Percentiles rank a stretch among this genome's conserved stretches.
phyloP scores from a whole-genome alignment of 164 flowering plant species.

The Malania oleifera region DNA sequence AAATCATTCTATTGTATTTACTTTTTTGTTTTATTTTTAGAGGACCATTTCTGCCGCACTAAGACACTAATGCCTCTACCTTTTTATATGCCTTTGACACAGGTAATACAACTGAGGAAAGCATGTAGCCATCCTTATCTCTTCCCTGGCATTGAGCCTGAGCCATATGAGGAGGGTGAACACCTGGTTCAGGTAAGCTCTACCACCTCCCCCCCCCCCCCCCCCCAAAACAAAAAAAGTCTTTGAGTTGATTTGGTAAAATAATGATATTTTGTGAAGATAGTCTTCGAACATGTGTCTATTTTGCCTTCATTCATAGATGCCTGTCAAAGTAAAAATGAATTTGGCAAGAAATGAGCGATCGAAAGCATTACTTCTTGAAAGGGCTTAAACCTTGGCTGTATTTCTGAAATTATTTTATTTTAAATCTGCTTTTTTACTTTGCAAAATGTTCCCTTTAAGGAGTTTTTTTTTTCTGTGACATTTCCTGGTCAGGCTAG shows the following conservation, averaged over 20 bases:
- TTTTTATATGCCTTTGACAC: constrained; percentile 10
- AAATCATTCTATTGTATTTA: background rate
- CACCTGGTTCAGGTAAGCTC: constrained; percentile 78
- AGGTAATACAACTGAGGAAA: constrained; percentile 90
- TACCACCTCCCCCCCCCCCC: too few relatives aligned
- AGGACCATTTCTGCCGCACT: too few relatives aligned
- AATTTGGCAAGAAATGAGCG: too few relatives aligned
- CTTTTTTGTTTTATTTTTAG: background rate
- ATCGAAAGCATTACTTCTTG: too few relatives aligned
- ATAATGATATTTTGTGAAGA: background rate
- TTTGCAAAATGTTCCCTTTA: background rate
- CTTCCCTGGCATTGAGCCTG: constrained; percentile 96
- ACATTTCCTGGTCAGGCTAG: constrained; percentile 63
- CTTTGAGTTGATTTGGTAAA: background rate
- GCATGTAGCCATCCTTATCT: constrained; percentile 97
- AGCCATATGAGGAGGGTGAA: constrained; percentile 95
- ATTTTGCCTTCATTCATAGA: too few relatives aligned
- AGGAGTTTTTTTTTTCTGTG: constrained; percentile 6
- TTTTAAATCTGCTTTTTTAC: background rate
- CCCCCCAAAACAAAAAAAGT: too few relatives aligned
- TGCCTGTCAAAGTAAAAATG: too few relatives aligned
- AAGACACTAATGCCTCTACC: too few relatives aligned
- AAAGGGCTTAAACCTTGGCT: too few relatives aligned
- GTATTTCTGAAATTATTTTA: too few relatives aligned
- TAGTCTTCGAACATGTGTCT: too few relatives aligned